Evolutionary conservation across 2,329 filamentous ascomycete species (phyloP), one percentile per base, ranked within the genome.

Genomic region (Exophiala dermatitidis): DNA sequence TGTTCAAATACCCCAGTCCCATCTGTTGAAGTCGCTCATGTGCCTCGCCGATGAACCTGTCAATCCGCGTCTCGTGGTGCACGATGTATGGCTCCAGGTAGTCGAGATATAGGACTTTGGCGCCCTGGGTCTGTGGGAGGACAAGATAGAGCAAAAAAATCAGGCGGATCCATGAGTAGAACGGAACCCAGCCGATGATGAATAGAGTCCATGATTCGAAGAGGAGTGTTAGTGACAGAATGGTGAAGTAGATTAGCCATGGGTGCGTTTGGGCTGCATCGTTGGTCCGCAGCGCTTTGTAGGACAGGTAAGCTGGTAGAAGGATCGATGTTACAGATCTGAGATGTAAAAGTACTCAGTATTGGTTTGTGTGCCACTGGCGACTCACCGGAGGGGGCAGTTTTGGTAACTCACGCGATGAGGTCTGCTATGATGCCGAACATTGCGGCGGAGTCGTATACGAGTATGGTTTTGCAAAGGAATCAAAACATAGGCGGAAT

Each of bases 241-340:
- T 89, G 56, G 95, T 89, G 86, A 91, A 98, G 79, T 97, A 98
- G 86, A 97, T 97, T 62, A 97, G 81, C 93, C 93, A 98, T 84
- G 91, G 91, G 60, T 88, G 88, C 56, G 96, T 79, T 67, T 94
- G 84, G 36, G 88, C 85, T 1, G 90, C 90, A 70, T 96, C 88
- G 48, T 86, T 86, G 10, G 89, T 90, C 73, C 93, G 91, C 67
- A 98, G 85, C 46, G 93, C 91, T 77, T 97, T 97, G 80, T 96
- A 97, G 60, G 91, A 95, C 62, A 91, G 90, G 74, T 95, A 97
- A 60, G 96, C 83, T 48, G 93, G 93, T 69, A 97, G 94, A 67
- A 96, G 83, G 67, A 95, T 90, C 52, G 90, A 94, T 54, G 87
- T 84, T 68, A 91, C 72, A 59, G 88, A 91, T 68, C 90, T 95